Conservation (phyloP, 2,329 filamentous ascomycete species). For the Exophiala mesophila region DNA sequence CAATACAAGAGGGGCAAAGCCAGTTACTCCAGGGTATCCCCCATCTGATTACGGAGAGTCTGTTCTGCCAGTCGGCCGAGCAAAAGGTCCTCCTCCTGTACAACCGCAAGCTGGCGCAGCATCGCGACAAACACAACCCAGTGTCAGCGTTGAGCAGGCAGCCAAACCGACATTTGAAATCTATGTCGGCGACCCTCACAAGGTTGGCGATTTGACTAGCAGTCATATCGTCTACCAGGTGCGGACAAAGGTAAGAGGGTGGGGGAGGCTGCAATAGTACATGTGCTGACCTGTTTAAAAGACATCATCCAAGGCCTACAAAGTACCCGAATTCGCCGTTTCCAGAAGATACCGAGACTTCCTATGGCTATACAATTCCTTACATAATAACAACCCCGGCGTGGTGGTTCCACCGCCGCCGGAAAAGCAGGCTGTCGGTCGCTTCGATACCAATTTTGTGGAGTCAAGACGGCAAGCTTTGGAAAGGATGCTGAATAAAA, state of each 20-base stretch:
- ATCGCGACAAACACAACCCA: slow-evolving; percentile 60
- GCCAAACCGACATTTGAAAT: slow-evolving; percentile 89
- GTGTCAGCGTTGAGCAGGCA: slow-evolving; percentile 86
- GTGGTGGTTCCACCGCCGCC: slow-evolving; percentile 93
- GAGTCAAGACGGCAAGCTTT: slow-evolving; percentile 85
- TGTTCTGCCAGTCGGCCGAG: slow-evolving; percentile 55
- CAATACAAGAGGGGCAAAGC: slow-evolving; percentile 31
- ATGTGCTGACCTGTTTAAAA: slow-evolving; percentile 35
- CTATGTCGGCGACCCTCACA: slow-evolving; percentile 90
- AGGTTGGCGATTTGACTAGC: slow-evolving; percentile 92
- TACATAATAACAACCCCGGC: slow-evolving; percentile 91
- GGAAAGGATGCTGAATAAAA: slow-evolving; percentile 98
- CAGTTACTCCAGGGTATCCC: slow-evolving; percentile 52
- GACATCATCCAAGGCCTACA: slow-evolving; percentile 95
- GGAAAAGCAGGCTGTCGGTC: slow-evolving; percentile 94
- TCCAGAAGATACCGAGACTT: slow-evolving; percentile 94
- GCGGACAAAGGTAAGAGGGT: slow-evolving; percentile 68
- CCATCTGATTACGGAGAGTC: slow-evolving; percentile 69
- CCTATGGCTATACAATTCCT: slow-evolving; percentile 91
- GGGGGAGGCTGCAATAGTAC: slow-evolving; percentile 3
- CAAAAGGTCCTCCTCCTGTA: slow-evolving; percentile 58
- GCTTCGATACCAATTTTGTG: slow-evolving; percentile 95
- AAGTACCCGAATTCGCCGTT: slow-evolving; percentile 85
- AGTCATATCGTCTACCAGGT: slow-evolving; percentile 98
- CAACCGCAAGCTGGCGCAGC: slow-evolving; percentile 46